phyloP scores from a whole-genome alignment of 2,329 filamentous ascomycete species.

The Phaeoacremonium minimum region DNA sequence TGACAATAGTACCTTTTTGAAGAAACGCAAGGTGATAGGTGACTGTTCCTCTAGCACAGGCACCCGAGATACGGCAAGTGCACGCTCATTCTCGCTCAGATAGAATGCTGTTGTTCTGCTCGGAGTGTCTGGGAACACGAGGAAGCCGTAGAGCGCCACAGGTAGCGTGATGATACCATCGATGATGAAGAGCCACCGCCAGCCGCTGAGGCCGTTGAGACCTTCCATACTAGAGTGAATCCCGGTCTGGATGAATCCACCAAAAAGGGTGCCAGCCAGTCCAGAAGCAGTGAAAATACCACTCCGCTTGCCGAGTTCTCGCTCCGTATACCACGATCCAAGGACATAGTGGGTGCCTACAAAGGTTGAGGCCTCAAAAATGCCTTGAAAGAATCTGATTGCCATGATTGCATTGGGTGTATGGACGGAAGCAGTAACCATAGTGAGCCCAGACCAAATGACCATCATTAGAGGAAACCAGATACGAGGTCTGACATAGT shows the following conservation, averaged over 20 bases:
- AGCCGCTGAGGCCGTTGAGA: neutral
- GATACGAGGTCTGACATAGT: conserved; percentile 3
- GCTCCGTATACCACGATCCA: conserved; percentile 2
- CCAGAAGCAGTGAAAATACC: conserved; percentile 3
- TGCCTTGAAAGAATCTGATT: conserved; percentile 3
- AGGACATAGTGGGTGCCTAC: conserved; percentile 2
- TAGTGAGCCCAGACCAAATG: conserved; percentile 1
- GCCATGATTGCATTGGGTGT: conserved; percentile 2
- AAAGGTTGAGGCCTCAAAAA: conserved; percentile 3
- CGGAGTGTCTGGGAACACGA: conserved; percentile 1
- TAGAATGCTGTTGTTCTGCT: neutral
- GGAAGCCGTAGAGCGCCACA: conserved; percentile 1
- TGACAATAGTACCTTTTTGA: conserved; percentile 50
- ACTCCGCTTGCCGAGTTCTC: conserved; percentile 4
- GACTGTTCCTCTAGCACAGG: conserved; percentile 30
- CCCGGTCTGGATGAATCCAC: conserved; percentile 1
- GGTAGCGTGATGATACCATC: conserved; percentile 2
- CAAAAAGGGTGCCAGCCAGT: conserved; percentile 4
- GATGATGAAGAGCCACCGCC: conserved; percentile 5
- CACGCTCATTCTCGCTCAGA: neutral
- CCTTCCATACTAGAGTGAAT: neutral
- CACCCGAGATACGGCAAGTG: neutral
- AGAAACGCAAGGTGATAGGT: conserved; percentile 43
- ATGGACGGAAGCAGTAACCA: conserved; percentile 4
- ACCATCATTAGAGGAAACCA: conserved; percentile 3